Conservation (phyloP, 1,139 yeast genomes). For the Kurtzmaniella quercitrusa region DNA sequence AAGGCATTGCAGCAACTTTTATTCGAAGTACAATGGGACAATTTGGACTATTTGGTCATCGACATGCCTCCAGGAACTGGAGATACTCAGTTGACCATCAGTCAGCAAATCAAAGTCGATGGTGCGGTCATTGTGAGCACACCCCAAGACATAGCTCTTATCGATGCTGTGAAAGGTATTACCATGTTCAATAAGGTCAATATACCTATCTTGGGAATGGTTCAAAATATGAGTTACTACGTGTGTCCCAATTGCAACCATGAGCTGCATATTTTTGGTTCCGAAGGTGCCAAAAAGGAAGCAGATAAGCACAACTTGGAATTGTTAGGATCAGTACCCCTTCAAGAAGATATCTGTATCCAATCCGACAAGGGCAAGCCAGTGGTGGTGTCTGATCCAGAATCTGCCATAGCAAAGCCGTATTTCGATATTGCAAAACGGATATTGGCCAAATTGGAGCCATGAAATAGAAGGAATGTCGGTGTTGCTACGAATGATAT, state of each 20-base stretch:
- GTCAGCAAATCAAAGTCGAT: slow-evolving; percentile 70
- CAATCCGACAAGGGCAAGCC: slow-evolving; percentile 68
- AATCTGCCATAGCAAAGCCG: slow-evolving; percentile 28
- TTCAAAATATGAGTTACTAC: slow-evolving; percentile 79
- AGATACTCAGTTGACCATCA: slow-evolving; percentile 76
- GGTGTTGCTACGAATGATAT: not conserved
- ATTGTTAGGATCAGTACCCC: slow-evolving; percentile 64
- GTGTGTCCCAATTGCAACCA: slow-evolving; percentile 74
- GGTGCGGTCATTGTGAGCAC: slow-evolving; percentile 84
- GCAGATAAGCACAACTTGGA: slow-evolving; percentile 50
- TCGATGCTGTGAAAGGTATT: slow-evolving; percentile 79
- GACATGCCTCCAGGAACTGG: slow-evolving; percentile 96
- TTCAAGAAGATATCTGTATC: slow-evolving; percentile 56
- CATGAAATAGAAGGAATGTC: no score
- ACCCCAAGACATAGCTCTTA: slow-evolving; percentile 80
- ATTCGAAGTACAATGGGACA: slow-evolving; percentile 73
- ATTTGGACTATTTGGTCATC: slow-evolving; percentile 65
- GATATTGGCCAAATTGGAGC: slow-evolving; percentile 14
- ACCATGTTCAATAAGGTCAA: slow-evolving; percentile 71
- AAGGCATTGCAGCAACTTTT: slow-evolving; percentile 79
- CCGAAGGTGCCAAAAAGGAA: slow-evolving; percentile 57
- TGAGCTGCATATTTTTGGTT: slow-evolving; percentile 71
- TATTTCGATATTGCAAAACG: slow-evolving; percentile 44
- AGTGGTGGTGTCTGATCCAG: slow-evolving; percentile 46
- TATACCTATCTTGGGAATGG: slow-evolving; percentile 74